Conservation (phyloP, 1,284 basidiomycete genomes). For the Bondarzewia mesenterica region DNA sequence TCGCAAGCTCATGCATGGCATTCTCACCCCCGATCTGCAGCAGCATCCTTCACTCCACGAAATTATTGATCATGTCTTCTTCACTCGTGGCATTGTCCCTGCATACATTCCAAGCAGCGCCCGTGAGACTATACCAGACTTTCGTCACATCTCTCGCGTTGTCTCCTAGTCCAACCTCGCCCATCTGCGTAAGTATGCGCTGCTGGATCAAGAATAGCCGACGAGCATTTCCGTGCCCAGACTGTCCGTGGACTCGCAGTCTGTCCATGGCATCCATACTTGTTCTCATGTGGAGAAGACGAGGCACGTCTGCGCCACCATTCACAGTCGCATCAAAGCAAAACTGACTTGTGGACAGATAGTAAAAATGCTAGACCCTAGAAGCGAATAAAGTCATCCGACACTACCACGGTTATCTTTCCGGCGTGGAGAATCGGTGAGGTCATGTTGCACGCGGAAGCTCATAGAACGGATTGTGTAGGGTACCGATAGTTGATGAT, state of each 20-base stretch:
- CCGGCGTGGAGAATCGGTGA: no score
- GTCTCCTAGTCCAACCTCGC: conserved; percentile 68
- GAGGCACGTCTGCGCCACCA: no score
- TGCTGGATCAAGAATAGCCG: conserved; percentile 55
- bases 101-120: conserved; percentile 73
- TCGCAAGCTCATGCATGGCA: conserved; percentile 75
- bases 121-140: conserved; percentile 69
- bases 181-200: conserved; percentile 48
- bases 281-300: no score
- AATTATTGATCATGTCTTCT: conserved; percentile 84
- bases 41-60: conserved; percentile 79
- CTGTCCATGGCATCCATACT: neutral
- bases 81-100: conserved; percentile 78
- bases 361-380: no score
- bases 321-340: no score
- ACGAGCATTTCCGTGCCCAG: conserved; percentile 32
- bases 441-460: no score
- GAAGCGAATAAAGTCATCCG: no score
- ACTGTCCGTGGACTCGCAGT: no score
- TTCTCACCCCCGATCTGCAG: conserved; percentile 78
- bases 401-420: no score
- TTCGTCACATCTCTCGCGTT: conserved; percentile 54
- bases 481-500: no score
- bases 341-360: no score
- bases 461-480: no score